phyloP scores from a whole-genome alignment of 305 asterid genomes.

The Plantago coronopus region DNA sequence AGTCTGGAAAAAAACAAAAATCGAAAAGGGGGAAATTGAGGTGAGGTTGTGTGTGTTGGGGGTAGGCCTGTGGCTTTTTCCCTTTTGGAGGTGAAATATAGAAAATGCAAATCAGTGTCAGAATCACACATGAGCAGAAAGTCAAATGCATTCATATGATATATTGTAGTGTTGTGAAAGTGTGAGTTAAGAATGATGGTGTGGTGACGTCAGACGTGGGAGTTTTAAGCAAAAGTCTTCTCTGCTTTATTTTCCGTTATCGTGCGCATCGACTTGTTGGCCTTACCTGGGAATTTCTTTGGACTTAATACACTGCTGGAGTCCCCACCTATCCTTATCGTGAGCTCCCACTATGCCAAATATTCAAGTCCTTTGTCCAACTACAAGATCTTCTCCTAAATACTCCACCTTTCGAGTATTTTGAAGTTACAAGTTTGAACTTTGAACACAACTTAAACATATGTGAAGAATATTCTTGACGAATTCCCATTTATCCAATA shows the following conservation, averaged over 20 bases:
- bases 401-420: too few species aligned
- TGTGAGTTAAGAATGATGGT: constrained; percentile 30
- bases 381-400: too few species aligned
- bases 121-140: constrained; percentile 44
- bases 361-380: too few species aligned
- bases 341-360: not conserved
- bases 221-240: constrained; percentile 19
- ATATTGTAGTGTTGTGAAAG: constrained; percentile 28
- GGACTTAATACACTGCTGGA: constrained; percentile 10
- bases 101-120: constrained; percentile 41
- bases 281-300: not conserved
- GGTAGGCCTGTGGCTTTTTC: not conserved
- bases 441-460: too few species aligned
- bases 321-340: constrained; percentile 16
- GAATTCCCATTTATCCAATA: too few species aligned
- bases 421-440: too few species aligned
- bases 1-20: constrained; percentile 4
- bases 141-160: constrained; percentile 51
- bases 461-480: too few species aligned
- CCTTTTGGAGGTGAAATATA: not conserved
- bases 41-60: constrained; percentile 7
- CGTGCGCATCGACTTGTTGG: constrained; percentile 37
- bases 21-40: not conserved
- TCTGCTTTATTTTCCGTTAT: constrained; percentile 23
- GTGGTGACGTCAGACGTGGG: constrained; percentile 39